phyloP scores from a whole-genome alignment of 2,329 filamentous ascomycete species.

The Aspergillus chevalieri region DNA sequence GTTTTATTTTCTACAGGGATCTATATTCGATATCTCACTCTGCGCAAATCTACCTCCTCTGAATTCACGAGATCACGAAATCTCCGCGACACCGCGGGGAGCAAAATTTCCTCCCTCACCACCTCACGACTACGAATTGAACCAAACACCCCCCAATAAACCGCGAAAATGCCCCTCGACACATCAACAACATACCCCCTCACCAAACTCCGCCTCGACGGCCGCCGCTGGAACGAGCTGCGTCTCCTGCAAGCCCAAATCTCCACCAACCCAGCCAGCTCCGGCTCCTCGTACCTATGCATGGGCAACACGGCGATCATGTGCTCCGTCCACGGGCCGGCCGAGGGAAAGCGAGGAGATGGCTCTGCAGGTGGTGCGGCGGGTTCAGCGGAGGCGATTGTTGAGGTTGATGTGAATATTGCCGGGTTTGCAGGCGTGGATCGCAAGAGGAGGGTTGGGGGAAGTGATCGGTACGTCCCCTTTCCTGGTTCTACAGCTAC shows the following conservation, averaged over 20 bases:
- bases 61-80: too few relatives aligned
- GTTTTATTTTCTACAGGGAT: too few relatives aligned
- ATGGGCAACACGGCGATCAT: constrained; percentile 98
- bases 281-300: constrained; percentile 88
- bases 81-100: background rate
- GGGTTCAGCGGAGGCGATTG: constrained; percentile 53
- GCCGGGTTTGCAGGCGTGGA: constrained; percentile 87
- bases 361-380: constrained; percentile 38
- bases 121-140: background rate
- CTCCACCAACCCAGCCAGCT: constrained; percentile 83
- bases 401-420: constrained; percentile 75
- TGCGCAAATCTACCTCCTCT: too few relatives aligned
- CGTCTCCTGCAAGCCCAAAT: constrained; percentile 84
- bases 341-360: constrained; percentile 56
- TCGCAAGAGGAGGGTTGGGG: constrained; percentile 62
- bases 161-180: constrained; percentile 75
- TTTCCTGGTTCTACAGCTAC: background rate
- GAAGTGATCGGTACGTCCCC: constrained; percentile 66
- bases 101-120: background rate
- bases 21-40: too few relatives aligned
- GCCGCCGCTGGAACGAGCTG: constrained; percentile 93
- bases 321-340: constrained; percentile 82
- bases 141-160: background rate
- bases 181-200: constrained; percentile 86
- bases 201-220: constrained; percentile 74